These are phyloP conservation scores for Tetrastigma voinierianum DNA, from an alignment of 164 flowering plant genomes.

Conservation along the genomic window DNA sequence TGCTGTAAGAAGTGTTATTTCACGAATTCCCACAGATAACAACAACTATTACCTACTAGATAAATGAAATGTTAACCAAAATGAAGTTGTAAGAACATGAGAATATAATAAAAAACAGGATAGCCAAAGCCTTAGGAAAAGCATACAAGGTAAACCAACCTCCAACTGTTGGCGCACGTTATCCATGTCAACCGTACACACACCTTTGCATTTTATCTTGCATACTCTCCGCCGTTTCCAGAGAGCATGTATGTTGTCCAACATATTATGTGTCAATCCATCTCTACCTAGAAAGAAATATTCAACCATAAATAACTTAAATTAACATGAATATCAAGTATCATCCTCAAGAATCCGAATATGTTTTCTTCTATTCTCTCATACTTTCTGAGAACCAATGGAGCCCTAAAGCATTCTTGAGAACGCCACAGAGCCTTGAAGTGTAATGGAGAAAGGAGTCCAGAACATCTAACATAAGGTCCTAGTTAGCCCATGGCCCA, in stretches of 20 bases:
- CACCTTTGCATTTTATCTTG: conserved; percentile 96
- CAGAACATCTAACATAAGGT: no score
- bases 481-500: no score
- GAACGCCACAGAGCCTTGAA: no score
- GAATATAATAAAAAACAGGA: neutral
- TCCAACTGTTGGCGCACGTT: conserved; percentile 80
- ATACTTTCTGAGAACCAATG: no score
- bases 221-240: conserved; percentile 88
- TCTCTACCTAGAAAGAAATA: conserved; percentile 65
- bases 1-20: no score
- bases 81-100: no score
- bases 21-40: no score
- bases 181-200: conserved; percentile 95
- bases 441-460: no score
- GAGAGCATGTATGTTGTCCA: conserved; percentile 91
- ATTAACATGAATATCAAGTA: neutral
- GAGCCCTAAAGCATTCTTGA: no score
- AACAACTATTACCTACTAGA: no score
- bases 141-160: conserved; percentile 40
- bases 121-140: neutral
- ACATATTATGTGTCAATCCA: conserved; percentile 96
- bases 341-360: neutral
- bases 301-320: neutral
- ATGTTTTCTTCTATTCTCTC: no score
- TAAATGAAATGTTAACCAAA: no score